phyloP scores from a whole-genome alignment of 768 basidiomycete genomes.

The Leccinellum rugosiceps region DNA sequence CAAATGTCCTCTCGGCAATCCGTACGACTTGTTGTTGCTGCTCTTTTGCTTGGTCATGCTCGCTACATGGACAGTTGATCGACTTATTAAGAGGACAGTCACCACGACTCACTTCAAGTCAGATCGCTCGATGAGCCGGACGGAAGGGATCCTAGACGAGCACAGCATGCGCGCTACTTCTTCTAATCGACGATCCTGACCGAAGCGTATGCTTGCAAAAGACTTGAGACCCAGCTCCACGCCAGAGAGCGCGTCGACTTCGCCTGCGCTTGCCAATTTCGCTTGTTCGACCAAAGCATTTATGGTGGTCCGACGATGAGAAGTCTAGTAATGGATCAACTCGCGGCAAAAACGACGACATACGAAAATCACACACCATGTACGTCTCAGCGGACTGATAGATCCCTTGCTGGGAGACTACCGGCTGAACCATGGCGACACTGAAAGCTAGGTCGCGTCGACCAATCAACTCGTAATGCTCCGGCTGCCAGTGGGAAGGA shows the following conservation, averaged over 20 bases:
- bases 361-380: slow-evolving; percentile 19
- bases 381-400: slow-evolving; percentile 33
- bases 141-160: slow-evolving; percentile 65
- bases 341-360: neutral
- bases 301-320: slow-evolving; percentile 48
- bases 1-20: slow-evolving; percentile 84
- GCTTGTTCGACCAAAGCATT: slow-evolving; percentile 49
- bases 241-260: slow-evolving; percentile 59
- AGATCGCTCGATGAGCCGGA: slow-evolving; percentile 64
- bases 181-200: slow-evolving; percentile 83
- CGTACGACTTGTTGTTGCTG: slow-evolving; percentile 79
- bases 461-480: slow-evolving; percentile 33
- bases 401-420: slow-evolving; percentile 25
- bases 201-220: slow-evolving; percentile 83
- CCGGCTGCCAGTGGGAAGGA: slow-evolving; percentile 63
- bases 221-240: slow-evolving; percentile 71
- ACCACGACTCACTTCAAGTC: slow-evolving; percentile 57
- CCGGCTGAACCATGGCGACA: slow-evolving; percentile 31
- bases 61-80: slow-evolving; percentile 46
- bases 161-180: slow-evolving; percentile 91
- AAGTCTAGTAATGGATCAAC: slow-evolving; percentile 40
- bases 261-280: slow-evolving; percentile 48
- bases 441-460: slow-evolving; percentile 32
- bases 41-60: slow-evolving; percentile 83
- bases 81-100: neutral